Conservation (phyloP, 2,329 filamentous ascomycete species). For the Ophiocordyceps polyrhachis-furcata region DNA sequence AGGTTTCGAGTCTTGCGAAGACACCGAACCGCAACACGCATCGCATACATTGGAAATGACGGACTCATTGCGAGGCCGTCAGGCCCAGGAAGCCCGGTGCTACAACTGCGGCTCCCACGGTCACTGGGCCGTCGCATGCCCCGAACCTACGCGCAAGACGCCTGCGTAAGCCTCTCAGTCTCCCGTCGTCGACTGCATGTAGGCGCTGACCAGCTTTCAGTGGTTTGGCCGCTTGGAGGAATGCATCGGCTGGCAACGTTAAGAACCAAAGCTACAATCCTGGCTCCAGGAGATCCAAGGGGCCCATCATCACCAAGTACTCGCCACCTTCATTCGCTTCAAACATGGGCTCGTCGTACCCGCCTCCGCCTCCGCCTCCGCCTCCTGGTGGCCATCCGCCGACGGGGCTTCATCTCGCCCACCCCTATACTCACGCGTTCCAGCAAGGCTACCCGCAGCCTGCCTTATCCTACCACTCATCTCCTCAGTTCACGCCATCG, state of each 20-base stretch:
- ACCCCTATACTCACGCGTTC: constrained; percentile 4
- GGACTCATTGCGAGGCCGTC: constrained; percentile 11
- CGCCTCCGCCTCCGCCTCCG: constrained; percentile 5
- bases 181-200: not conserved
- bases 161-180: constrained; percentile 23
- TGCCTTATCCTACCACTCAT: constrained; percentile 6
- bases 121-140: constrained; percentile 35
- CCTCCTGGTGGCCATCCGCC: constrained; percentile 9
- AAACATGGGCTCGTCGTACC: constrained; percentile 3
- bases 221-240: constrained; percentile 19
- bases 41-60: constrained; percentile 9
- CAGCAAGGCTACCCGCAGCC: constrained; percentile 10
- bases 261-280: constrained; percentile 12
- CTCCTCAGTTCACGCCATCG: constrained; percentile 2
- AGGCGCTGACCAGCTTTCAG: constrained; percentile 6
- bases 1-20: too few relatives aligned
- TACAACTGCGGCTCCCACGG: constrained; percentile 33
- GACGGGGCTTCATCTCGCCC: constrained; percentile 2
- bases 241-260: constrained; percentile 8
- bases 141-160: constrained; percentile 26
- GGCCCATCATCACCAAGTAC: constrained; percentile 18
- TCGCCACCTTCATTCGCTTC: constrained; percentile 9
- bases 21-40: not conserved
- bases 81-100: constrained; percentile 22
- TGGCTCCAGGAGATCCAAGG: constrained; percentile 14